Conservation (phyloP, 345 rosid genomes). For the Cardiospermum halicacabum region DNA sequence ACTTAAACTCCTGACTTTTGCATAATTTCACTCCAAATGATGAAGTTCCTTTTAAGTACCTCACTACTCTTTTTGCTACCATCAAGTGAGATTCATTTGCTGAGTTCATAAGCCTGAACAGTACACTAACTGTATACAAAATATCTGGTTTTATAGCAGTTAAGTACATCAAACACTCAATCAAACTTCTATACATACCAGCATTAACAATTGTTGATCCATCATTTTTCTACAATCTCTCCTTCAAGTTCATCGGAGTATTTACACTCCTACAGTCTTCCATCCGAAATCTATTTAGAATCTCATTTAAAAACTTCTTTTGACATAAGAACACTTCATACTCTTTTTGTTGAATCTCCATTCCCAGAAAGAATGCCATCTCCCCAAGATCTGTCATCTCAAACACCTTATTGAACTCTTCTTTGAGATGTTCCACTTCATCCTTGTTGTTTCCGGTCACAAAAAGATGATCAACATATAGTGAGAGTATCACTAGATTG, state of each 20-base stretch:
- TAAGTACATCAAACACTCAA: background rate
- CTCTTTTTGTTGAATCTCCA: background rate
- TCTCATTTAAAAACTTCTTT: background rate
- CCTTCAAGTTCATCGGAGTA: background rate
- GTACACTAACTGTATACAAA: background rate
- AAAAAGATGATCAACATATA: background rate
- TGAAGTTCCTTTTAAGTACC: background rate
- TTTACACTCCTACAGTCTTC: background rate
- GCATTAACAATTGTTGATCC: background rate
- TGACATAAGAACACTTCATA: background rate
- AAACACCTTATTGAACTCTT: no score
- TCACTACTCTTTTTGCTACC: conserved; percentile 2
- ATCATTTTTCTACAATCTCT: background rate
- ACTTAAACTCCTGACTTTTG: background rate
- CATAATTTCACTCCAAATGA: background rate
- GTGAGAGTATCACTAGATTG: background rate
- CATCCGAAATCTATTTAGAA: background rate
- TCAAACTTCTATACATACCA: background rate
- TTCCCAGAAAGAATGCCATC: background rate
- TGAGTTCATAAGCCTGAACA: conserved; percentile 4
- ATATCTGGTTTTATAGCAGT: background rate
- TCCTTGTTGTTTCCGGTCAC: background rate
- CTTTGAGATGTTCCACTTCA: no score
- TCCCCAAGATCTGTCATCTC: background rate
- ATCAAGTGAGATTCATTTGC: background rate